Conservation (phyloP, 345 rosid genomes). For the Dipteronia sinensis region DNA sequence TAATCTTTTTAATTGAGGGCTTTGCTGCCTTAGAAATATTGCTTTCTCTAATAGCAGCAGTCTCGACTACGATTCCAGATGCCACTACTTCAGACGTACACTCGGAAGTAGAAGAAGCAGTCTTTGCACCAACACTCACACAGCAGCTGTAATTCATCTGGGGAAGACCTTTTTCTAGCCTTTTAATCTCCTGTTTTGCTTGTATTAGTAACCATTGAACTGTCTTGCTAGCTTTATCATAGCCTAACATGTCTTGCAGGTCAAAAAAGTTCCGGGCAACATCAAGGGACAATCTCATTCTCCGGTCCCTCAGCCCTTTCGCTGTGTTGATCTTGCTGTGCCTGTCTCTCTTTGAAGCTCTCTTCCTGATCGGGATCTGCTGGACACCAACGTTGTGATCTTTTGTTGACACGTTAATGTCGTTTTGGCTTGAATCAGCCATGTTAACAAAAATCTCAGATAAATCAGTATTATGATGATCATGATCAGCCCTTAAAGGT, state of each 20-base stretch:
- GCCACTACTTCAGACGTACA: conserved; percentile 34
- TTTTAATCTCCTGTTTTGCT: conserved; percentile 57
- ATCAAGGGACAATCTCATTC: conserved; percentile 80
- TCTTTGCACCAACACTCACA: conserved; percentile 17
- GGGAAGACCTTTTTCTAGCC: conserved; percentile 32
- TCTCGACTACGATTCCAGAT: conserved; percentile 18
- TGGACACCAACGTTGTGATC: background rate
- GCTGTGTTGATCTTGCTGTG: conserved; percentile 90
- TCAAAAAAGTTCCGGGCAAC: conserved; percentile 74
- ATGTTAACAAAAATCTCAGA: conserved; percentile 32
- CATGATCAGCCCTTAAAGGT: conserved; percentile 23
- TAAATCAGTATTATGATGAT: background rate
- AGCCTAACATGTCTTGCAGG: conserved; percentile 80
- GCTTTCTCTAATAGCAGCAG: conserved; percentile 16
- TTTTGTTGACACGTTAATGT: background rate
- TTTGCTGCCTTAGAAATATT: conserved; percentile 22
- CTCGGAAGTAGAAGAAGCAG: conserved; percentile 50
- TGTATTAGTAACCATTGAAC: conserved; percentile 79
- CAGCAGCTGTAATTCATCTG: conserved; percentile 13
- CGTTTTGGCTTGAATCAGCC: conserved; percentile 30
- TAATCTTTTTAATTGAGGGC: conserved; percentile 32
- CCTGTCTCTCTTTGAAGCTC: conserved; percentile 60
- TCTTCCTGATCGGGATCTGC: conserved; percentile 30
- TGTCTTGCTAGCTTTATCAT: conserved; percentile 81
- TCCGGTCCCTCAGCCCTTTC: conserved; percentile 75